Percentiles rank a stretch among this genome's conserved stretches.
Conservation (phyloP, 345 rosid species). For the rapeseed (Brassica napus) region DNA sequence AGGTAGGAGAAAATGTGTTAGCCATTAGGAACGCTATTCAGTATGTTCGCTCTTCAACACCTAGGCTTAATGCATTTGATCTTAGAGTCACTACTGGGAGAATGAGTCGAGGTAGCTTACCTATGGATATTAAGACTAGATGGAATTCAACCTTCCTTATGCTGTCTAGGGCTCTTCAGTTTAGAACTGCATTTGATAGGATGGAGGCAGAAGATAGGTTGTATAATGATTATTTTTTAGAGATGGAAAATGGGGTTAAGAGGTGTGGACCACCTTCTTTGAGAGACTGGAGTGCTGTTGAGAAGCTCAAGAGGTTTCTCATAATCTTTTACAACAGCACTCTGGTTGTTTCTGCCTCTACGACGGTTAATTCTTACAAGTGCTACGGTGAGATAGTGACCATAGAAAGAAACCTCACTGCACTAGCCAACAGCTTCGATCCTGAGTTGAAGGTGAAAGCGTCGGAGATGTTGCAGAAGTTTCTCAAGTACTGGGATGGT, state of each 20-base stretch:
- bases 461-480: not conserved
- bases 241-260: not conserved
- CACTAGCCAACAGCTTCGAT: not conserved
- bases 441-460: not conserved
- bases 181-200: not conserved
- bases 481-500: not conserved
- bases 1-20: not conserved
- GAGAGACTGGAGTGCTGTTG: no score
- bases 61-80: not conserved
- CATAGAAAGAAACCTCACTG: not conserved
- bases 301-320: no score
- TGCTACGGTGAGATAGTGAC: not conserved
- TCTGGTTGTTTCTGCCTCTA: not conserved
- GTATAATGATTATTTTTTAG: not conserved
- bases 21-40: not conserved
- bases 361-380: not conserved
- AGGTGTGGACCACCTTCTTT: no score
- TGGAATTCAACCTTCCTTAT: not conserved
- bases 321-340: no score
- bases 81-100: not conserved
- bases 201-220: not conserved
- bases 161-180: not conserved
- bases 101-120: not conserved
- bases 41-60: not conserved
- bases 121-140: not conserved